Base-by-base conservation (phyloP, 805 yeast species). In the Zygosaccharomyces bailii region DNA sequence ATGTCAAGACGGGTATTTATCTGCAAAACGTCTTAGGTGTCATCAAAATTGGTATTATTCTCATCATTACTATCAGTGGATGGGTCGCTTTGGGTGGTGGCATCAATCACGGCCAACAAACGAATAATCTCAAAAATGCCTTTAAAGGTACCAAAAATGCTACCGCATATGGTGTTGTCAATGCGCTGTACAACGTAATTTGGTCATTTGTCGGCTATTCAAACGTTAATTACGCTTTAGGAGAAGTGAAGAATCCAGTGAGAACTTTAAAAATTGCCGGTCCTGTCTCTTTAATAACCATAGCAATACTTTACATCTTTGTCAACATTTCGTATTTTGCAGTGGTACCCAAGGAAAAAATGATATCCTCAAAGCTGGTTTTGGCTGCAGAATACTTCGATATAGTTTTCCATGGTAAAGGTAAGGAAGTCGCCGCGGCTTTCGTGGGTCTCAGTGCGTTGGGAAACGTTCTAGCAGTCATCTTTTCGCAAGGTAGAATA, bases 181-280 rank as follows among this genome's bases (percentile, higher is more conserved):
- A 80, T 54, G 89, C 93, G 5, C 71, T 86, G 44, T 85, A 84
- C 69, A 84, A 84, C 57, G 86, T 86, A 45, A 85, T 86, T 58
- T 86, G 91, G 91, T 83, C 91, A 1, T 86, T 79, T 55, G 78
- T 84, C 55, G 95, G 95, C 41, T 86, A 85, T 61, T 82, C 90
- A 31, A 86, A 86, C 59, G 90, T 83, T 42, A 85, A 86, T 66
- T 85, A 86, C 56, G 91, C 93, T 4, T 72, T 85, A 38, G 86
- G 89, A 56, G 95, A 86, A 67, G 79, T 80, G 39, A 81, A 77
- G 60, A 75, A 86, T 62, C 93, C 95, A 2, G 76, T 77, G 37
- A 76, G 77, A 55, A 80, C 86, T 39, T 75, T 84, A 61, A 79
- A 70, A 57, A 64, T 75, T 44, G 89, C 91, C 11, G 95, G 90